These are phyloP conservation scores for Sphagnum tenellum DNA, from an alignment of 225 moss, liverwort and hornwort species.

Conservation along the genomic window DNA sequence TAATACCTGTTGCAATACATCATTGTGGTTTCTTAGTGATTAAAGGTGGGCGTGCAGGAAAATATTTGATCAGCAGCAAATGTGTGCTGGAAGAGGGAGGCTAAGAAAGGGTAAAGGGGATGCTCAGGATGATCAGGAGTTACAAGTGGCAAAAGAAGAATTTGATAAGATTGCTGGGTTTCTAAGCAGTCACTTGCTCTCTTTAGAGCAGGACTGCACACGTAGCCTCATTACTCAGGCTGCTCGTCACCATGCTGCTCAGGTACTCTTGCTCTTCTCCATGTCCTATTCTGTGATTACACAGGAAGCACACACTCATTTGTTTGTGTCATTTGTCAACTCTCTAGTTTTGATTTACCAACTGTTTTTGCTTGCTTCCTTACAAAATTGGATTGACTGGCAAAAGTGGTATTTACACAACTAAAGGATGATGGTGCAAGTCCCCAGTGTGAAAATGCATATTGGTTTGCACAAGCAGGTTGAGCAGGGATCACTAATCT, in stretches of 20 bases:
- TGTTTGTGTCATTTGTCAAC: too few species aligned
- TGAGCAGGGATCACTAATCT: too few species aligned
- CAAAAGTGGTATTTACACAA: too few species aligned
- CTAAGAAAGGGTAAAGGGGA: constrained; percentile 37
- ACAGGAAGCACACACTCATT: too few species aligned
- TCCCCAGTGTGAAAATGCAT: too few species aligned
- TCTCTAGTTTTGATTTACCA: too few species aligned
- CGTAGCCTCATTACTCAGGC: constrained; percentile 68
- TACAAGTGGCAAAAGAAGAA: constrained; percentile 49
- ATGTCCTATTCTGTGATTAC: not conserved
- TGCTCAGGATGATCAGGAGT: constrained; percentile 40
- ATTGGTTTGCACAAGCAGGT: too few species aligned
- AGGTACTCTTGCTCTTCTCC: constrained; percentile 23
- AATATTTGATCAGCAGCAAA: constrained; percentile 44
- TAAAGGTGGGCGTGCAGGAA: constrained; percentile 22
- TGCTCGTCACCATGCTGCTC: constrained; percentile 69
- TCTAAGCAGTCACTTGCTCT: constrained; percentile 43
- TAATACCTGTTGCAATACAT: too few species aligned
- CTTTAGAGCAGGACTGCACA: constrained; percentile 53
- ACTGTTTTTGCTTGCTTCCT: too few species aligned
- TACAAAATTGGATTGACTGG: too few species aligned
- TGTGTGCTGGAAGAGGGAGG: constrained; percentile 30
- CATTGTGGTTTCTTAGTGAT: too few species aligned
- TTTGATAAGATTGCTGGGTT: constrained; percentile 39
- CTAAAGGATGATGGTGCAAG: too few species aligned